These are phyloP conservation scores for Cadophora gregata DNA, from an alignment of 2,329 filamentous ascomycete species.

Conservation along the genomic window DNA sequence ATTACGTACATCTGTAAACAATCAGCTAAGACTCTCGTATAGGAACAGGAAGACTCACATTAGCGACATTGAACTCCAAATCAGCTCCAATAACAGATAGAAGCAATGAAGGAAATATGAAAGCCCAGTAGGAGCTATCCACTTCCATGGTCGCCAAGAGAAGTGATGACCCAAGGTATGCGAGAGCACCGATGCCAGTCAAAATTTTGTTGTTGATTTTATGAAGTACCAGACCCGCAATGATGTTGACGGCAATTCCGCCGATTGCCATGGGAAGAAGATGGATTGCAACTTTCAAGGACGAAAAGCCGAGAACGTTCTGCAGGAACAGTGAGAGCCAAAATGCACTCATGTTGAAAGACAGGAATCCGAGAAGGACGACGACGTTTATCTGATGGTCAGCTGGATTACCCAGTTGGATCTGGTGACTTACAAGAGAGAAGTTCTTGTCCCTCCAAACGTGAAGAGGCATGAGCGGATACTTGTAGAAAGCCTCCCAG, in stretches of 20 bases:
- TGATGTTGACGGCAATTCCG: conserved; percentile 67
- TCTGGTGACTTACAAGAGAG: conserved; percentile 54
- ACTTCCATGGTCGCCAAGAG: conserved; percentile 62
- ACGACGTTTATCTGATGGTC: conserved; percentile 56
- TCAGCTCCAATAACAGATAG: conserved; percentile 69
- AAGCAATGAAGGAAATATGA: conserved; percentile 65
- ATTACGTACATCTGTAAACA: conserved; percentile 70
- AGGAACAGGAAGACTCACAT: conserved; percentile 52
- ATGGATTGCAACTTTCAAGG: conserved; percentile 65
- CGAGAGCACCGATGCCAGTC: conserved; percentile 52
- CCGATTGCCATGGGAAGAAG: conserved; percentile 69
- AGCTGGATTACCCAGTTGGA: conserved; percentile 3
- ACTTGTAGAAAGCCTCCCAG: conserved; percentile 62
- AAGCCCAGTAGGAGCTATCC: conserved; percentile 67
- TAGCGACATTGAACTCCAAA: conserved; percentile 72
- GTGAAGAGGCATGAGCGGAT: conserved; percentile 59
- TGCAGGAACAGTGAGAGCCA: conserved; percentile 71
- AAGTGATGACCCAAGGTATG: conserved; percentile 50
- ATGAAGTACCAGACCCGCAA: conserved; percentile 68
- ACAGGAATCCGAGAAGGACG: conserved; percentile 64
- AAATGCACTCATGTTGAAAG: conserved; percentile 64
- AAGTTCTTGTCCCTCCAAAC: conserved; percentile 69
- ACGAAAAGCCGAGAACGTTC: conserved; percentile 55
- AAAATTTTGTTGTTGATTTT: conserved; percentile 68
- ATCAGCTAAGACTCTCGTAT: conserved; percentile 16